Base-by-base conservation (phyloP, 441 rosid species). In the Theobroma grandiflorum region DNA sequence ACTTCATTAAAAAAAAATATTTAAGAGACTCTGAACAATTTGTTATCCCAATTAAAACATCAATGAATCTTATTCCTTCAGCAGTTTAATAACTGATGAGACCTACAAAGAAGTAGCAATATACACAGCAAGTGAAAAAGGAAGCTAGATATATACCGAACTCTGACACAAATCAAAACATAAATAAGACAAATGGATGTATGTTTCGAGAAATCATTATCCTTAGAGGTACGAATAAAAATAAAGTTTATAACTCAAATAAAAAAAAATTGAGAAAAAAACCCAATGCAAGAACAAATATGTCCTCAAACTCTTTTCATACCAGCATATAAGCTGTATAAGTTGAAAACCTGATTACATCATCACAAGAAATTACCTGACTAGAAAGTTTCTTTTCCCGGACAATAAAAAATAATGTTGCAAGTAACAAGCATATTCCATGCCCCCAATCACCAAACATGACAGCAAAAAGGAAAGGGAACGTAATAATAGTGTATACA, bases 371-470 rank as follows among this genome's bases (percentile, higher is more conserved):
- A 73, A 40, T 83, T 81, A 95, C 99, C 99, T 95, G 98, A 86
- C 94, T 78, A 18, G 97, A 83, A 73, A 97, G 89, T 84, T 95
- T 97, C 91, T 91, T 97, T 84, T 97, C 99, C 83, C 88, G 85
- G 80, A 88, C 31, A 65, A 97, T 78, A 78, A 91, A 88, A 86
- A 72, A 76, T 78, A 91, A 80, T 35, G 98, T 84, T 69, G 87
- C 94, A 84, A 97, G 94, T 53, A 97, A 86, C 84, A 95, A 80
- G 84, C 99, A 97, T 82, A 97, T 91, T 69, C 99, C 99, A 84
- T 95, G 99, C 5, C 99, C 99, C 99, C 99, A 97, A 77, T 97
- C 99, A 83, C 99, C 99, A 81, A 97, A 97, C 99, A 97, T 97
- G 84, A 95, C 94, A 66, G 99, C 99, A 72, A 97, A 97, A 79